A percentile compares a stretch with the other conserved stretches of the same genome.
phyloP scores from a whole-genome alignment of 768 basidiomycete genomes.

The Phaeotremella fagi region DNA sequence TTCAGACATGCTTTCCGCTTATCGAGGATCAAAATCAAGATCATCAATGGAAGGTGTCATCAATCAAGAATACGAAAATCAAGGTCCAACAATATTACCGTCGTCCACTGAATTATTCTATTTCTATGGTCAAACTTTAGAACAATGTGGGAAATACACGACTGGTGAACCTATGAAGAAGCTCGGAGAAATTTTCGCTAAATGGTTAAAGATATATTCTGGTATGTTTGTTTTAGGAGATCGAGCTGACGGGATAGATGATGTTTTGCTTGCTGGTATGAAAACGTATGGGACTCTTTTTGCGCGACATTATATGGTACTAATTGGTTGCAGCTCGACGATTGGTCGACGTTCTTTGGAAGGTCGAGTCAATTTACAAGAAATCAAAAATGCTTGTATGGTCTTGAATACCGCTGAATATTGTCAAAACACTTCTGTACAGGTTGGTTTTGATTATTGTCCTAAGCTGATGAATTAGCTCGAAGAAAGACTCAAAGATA shows the following conservation, averaged over 20 bases:
- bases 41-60: slow-evolving; percentile 60
- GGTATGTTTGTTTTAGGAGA: slow-evolving; percentile 53
- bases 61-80: slow-evolving; percentile 52
- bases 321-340: slow-evolving; percentile 3
- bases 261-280: slow-evolving; percentile 68
- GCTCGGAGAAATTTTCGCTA: slow-evolving; percentile 73
- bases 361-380: slow-evolving; percentile 65
- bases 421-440: slow-evolving; percentile 82
- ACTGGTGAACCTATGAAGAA: slow-evolving; percentile 79
- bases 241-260: slow-evolving; percentile 57
- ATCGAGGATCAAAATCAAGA: slow-evolving; percentile 62
- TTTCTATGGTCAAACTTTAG: slow-evolving; percentile 90
- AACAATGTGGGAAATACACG: slow-evolving; percentile 87
- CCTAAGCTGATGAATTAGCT: slow-evolving; percentile 51
- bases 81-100: slow-evolving; percentile 66
- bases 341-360: slow-evolving; percentile 67
- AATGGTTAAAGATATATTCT: slow-evolving; percentile 91
- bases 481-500: slow-evolving; percentile 83
- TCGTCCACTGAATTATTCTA: slow-evolving; percentile 96
- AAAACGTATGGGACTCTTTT: slow-evolving; percentile 57
- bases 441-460: slow-evolving; percentile 54
- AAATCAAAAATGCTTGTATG: slow-evolving; percentile 77
- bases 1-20: slow-evolving; percentile 80
- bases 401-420: slow-evolving; percentile 97
- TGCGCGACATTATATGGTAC: neutral